Evolutionary conservation across 768 basidiomycete genomes (phyloP).

Genomic region (Auriscalpium microsporum): DNA sequence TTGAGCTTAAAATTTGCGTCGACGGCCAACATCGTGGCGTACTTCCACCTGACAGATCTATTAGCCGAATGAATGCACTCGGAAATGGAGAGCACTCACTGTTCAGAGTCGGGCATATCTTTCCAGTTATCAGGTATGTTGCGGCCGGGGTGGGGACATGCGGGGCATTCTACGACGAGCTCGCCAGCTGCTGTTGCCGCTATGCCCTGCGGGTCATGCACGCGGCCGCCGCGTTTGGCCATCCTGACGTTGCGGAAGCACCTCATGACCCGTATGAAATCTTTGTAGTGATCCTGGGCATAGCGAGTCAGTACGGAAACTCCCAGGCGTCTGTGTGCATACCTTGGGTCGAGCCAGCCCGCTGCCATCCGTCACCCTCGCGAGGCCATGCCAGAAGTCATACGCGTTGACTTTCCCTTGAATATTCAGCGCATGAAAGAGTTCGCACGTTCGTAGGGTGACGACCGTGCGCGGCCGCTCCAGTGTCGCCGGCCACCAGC

Average conservation of each 20-base stretch:
- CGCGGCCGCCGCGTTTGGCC: neutral
- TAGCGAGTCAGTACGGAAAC: neutral
- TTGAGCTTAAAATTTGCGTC: conserved; percentile 6
- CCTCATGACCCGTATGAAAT: conserved; percentile 10
- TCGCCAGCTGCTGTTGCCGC: neutral
- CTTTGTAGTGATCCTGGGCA: neutral
- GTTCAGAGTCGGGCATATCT: neutral
- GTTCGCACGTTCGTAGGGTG: conserved; percentile 11
- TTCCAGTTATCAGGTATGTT: neutral
- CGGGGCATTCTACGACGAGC: too few relatives aligned
- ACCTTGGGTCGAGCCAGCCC: neutral
- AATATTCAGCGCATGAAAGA: conserved; percentile 4
- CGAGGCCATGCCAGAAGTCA: too few relatives aligned
- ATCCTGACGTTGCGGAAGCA: neutral
- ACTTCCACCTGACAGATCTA: neutral
- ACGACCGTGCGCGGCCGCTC: conserved; percentile 7
- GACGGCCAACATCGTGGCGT: conserved; percentile 5
- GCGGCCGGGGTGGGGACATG: conserved; percentile 2
- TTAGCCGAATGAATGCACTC: neutral
- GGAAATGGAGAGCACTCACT: neutral
- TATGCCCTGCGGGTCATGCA: neutral
- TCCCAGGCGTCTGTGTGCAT: neutral
- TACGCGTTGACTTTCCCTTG: conserved; percentile 9
- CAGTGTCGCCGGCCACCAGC: conserved; percentile 14
- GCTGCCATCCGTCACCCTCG: conserved; percentile 2